These are phyloP conservation scores for Mollisiaceae sp. DNA, from an alignment of 2,329 filamentous ascomycete species.

Conservation along the genomic window DNA sequence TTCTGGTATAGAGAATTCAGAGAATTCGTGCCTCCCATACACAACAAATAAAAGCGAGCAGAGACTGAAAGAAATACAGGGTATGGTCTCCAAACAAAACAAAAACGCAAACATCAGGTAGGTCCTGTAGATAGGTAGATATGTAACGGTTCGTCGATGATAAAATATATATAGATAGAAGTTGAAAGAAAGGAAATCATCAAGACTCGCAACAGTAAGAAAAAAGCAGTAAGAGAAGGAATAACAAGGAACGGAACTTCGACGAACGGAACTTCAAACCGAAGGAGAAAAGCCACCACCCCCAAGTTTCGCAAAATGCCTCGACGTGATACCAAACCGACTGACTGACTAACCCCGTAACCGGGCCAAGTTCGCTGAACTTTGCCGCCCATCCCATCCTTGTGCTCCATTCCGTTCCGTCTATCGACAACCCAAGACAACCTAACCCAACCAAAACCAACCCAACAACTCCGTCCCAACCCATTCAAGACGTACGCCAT, in stretches of 20 bases:
- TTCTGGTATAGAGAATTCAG: too few relatives aligned
- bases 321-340: constrained; percentile 3
- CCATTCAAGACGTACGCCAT: not conserved
- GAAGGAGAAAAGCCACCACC: constrained; percentile 11
- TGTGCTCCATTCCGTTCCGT: constrained; percentile 1
- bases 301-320: constrained; percentile 20
- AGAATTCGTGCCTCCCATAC: not conserved
- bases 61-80: not conserved
- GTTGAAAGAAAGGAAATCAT: not conserved
- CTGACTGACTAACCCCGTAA: not conserved
- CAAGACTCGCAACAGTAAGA: too few relatives aligned
- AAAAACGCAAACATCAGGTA: too few relatives aligned
- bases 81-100: not conserved
- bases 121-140: not conserved
- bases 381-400: not conserved
- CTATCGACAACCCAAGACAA: not conserved
- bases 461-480: not conserved
- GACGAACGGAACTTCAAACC: not conserved
- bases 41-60: not conserved
- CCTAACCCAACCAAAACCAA: too few relatives aligned
- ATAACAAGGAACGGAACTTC: not conserved
- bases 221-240: not conserved
- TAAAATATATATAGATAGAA: constrained; percentile 8
- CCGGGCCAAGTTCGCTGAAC: not conserved
- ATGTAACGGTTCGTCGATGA: not conserved